Base-by-base conservation (phyloP, 306 rosid species). In the Senna siamea region DNA sequence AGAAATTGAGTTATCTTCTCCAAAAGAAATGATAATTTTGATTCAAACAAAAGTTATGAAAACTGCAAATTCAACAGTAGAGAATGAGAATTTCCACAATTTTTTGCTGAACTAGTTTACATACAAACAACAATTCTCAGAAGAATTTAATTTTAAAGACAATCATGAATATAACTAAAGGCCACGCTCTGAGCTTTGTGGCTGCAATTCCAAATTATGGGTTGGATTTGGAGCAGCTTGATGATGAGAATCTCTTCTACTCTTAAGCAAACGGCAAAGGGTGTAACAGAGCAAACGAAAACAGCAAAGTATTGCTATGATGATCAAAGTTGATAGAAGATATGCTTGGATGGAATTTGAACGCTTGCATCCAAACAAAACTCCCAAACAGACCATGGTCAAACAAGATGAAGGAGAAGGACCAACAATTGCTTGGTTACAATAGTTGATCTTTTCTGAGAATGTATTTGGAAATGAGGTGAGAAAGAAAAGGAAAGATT, bases 341-440 rank as follows among this genome's bases (percentile, higher is more conserved):
- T 79, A 83, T 7, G 51, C 82, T 32, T 37, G 8, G 7, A 76
- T 30, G 41, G 87, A 61, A 56, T 68, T 76, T 12, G 87, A 79
- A 40, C 70, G 66, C 60, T 6, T 79, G 84, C 87, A 83, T 63
- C 87, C 84, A 76, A 83, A 83, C 50, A 83, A 15, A 46, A 76
- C 81, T 47, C 81, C 87, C 5, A 76, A 65, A 68, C 87, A 83
- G 74, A 79, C 84, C 87, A 83, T 44, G 63, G 5, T 35, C 63
- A 30, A 1, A 22, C 18, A 48, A 23, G 6, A 41, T 2, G 20
- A 44, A 62, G 65, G 10, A 30, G 57, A 20, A 60, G 59, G 19
- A 19, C 3, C 58, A 43, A 18, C 57, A 58, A 7, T 18, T 28
- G 30, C 30, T 26, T 26, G 30, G 2, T 26, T 26, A 26, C 3